Evolutionary conservation across 2,329 filamentous ascomycete species (phyloP).

Genomic region (Sporothrix globosa): DNA sequence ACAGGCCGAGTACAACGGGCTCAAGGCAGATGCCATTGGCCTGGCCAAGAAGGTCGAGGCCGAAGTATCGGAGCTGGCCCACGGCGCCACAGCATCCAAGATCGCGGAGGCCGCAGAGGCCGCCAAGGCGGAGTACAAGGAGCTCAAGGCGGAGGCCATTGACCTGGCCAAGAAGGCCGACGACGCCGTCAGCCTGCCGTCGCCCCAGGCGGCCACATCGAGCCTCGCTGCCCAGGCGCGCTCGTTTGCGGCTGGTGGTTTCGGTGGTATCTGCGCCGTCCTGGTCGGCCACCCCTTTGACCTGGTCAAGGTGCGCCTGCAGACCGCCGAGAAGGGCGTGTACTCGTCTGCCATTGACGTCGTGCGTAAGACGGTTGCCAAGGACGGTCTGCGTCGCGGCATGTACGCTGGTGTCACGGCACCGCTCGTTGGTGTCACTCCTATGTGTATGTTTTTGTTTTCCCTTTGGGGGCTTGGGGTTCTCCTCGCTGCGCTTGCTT

Average conservation of each 20-base stretch:
- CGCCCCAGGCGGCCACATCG: conserved; percentile 39
- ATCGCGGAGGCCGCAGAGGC: conserved; percentile 44
- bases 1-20: conserved; percentile 17
- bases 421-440: conserved; percentile 91
- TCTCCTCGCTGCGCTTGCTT: conserved; percentile 16
- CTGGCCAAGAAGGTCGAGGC: too few relatives aligned
- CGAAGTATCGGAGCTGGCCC: too few relatives aligned
- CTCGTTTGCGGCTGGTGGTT: conserved; percentile 85
- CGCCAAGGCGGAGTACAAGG: conserved; percentile 49
- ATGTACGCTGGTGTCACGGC: conserved; percentile 97
- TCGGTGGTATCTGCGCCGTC: conserved; percentile 91
- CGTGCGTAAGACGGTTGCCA: conserved; percentile 81
- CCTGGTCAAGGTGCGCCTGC: conserved; percentile 93
- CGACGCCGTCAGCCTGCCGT: conserved; percentile 41
- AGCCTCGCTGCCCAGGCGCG: conserved; percentile 61
- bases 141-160: conserved; percentile 48
- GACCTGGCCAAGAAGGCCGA: conserved; percentile 28
- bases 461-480: background rate
- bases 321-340: conserved; percentile 92
- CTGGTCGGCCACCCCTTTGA: conserved; percentile 96
- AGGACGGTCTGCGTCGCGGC: conserved; percentile 78
- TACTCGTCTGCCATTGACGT: conserved; percentile 92
- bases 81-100: background rate
- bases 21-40: conserved; percentile 39
- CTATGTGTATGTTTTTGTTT: conserved; percentile 79